phyloP scores from a whole-genome alignment of 768 basidiomycete genomes.

The Tylopilus intermedius region DNA sequence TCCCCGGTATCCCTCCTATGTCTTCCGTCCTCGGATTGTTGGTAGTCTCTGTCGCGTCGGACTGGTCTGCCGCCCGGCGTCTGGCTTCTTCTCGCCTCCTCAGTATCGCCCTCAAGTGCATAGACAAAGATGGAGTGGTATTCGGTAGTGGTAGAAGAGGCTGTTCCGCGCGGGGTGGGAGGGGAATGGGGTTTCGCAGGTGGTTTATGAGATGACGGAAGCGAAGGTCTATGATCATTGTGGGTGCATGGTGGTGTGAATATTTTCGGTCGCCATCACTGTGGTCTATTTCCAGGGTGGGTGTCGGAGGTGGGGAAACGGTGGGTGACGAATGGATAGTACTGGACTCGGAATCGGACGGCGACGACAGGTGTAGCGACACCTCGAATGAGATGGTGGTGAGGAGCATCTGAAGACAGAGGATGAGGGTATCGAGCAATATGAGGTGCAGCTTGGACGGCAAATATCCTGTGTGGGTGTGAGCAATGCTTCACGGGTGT shows the following conservation, averaged over 20 bases:
- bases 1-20: conserved; percentile 32
- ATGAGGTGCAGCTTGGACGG: conserved; percentile 68
- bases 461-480: conserved; percentile 38
- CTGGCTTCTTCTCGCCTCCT: conserved; percentile 44
- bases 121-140: conserved; percentile 50
- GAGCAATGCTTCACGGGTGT: conserved; percentile 3
- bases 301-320: conserved; percentile 16
- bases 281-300: conserved; percentile 24
- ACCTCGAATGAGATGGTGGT: conserved; percentile 65
- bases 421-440: conserved; percentile 61
- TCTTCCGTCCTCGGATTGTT: conserved; percentile 36
- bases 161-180: conserved; percentile 26
- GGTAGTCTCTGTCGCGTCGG: conserved; percentile 17
- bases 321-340: conserved; percentile 26
- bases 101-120: conserved; percentile 47
- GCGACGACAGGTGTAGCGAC: conserved; percentile 37
- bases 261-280: conserved; percentile 17
- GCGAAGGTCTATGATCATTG: conserved; percentile 62
- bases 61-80: conserved; percentile 27
- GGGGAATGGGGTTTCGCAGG: conserved; percentile 50
- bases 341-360: conserved; percentile 38
- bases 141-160: conserved; percentile 54
- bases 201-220: conserved; percentile 50
- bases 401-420: conserved; percentile 62
- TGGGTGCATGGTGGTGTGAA: conserved; percentile 27